Percentiles rank a stretch among this genome's conserved stretches.
Evolutionary conservation across 495 filamentous ascomycete species (phyloP).

Genomic region (Astrothelium macrocarpum): DNA sequence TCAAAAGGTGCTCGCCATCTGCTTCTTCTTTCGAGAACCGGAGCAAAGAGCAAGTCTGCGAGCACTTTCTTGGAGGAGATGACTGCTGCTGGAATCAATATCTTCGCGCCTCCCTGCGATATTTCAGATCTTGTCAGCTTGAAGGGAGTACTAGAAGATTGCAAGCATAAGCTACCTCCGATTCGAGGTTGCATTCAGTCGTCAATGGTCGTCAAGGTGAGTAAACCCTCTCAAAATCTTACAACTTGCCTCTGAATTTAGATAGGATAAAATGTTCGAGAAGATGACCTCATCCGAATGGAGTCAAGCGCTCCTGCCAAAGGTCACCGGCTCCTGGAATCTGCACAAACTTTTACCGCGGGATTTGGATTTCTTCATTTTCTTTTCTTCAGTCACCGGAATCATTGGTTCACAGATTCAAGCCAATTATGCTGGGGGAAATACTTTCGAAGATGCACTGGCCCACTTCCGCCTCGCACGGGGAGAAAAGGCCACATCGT

Average conservation of each 20-base stretch:
- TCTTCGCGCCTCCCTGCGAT: background rate
- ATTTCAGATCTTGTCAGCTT: background rate
- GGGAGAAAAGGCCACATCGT: conserved; percentile 2
- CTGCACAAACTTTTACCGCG: conserved; percentile 2
- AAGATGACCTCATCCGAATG: background rate
- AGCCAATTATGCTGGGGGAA: conserved; percentile 13
- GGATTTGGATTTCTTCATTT: conserved; percentile 12
- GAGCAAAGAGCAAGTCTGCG: background rate
- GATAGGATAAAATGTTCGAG: conserved; percentile 1
- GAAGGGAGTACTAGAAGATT: background rate
- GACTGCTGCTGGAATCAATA: background rate
- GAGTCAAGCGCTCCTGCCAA: background rate
- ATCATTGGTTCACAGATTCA: conserved; percentile 10
- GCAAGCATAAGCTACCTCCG: background rate
- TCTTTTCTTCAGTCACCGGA: conserved; percentile 11
- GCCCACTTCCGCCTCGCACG: conserved; percentile 7
- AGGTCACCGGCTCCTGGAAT: conserved; percentile 10
- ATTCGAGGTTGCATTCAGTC: conserved; percentile 7
- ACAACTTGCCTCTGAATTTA: background rate
- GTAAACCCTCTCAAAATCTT: background rate
- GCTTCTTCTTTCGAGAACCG: conserved; percentile 4
- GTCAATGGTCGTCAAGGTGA: conserved; percentile 7
- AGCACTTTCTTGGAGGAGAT: background rate
- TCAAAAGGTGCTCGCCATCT: background rate
- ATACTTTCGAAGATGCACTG: conserved; percentile 12